Percentiles rank a stretch among this genome's conserved stretches.
Conservation (phyloP, 2,329 filamentous ascomycete genomes). For the Peltaster fructicola region DNA sequence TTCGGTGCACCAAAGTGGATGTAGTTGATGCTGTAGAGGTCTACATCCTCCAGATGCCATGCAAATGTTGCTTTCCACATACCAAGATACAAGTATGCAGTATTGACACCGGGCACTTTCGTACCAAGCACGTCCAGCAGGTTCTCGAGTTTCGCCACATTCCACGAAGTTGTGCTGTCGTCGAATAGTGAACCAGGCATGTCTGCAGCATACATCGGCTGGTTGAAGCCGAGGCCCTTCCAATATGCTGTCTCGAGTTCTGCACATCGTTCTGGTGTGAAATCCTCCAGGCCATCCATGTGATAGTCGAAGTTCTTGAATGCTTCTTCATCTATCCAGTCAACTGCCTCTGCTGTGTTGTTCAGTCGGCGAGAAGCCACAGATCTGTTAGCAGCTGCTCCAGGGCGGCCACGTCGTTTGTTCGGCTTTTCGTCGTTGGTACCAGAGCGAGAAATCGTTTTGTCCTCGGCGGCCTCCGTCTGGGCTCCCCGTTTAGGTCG, state of each 20-base stretch:
- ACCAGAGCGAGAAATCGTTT: too few species aligned
- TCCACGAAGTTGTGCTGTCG: constrained; percentile 71
- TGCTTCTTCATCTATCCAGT: constrained; percentile 71
- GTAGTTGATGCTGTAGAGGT: constrained; percentile 99
- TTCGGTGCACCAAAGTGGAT: constrained; percentile 97
- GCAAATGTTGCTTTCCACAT: constrained; percentile 99
- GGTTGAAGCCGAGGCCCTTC: constrained; percentile 91
- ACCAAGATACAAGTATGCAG: constrained; percentile 88
- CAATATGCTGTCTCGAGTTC: constrained; percentile 91
- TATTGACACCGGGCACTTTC: constrained; percentile 94
- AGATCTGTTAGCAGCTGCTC: constrained; percentile 44
- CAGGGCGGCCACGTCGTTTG: constrained; percentile 27
- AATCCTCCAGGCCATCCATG: constrained; percentile 69
- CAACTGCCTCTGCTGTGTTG: constrained; percentile 59
- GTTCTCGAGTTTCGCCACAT: constrained; percentile 86
- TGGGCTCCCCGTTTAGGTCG: constrained; percentile 22
- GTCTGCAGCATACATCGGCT: constrained; percentile 88
- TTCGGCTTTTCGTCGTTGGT: constrained; percentile 35
- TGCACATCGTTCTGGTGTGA: constrained; percentile 76
- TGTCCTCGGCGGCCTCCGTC: constrained; percentile 14
- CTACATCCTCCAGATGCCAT: constrained; percentile 96
- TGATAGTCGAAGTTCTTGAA: constrained; percentile 86
- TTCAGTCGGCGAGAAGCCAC: constrained; percentile 77
- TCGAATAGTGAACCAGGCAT: constrained; percentile 91
- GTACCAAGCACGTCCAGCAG: constrained; percentile 84